Base-by-base conservation (phyloP, 2,329 filamentous ascomycete species). In the Aspergillus flavus region DNA sequence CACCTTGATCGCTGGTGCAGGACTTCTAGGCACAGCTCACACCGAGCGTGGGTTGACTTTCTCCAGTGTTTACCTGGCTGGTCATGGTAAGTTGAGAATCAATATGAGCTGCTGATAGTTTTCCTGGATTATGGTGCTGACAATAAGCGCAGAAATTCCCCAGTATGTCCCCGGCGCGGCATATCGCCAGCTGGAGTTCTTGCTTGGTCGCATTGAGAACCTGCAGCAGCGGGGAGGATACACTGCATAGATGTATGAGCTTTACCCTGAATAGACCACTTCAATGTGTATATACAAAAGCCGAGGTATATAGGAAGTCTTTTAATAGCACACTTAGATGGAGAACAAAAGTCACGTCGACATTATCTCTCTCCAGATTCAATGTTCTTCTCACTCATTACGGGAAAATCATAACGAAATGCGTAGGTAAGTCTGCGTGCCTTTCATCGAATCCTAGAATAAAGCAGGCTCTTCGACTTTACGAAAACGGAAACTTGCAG, bases 41-140 rank as follows among this genome's bases (percentile, higher is more conserved):
- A 89, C 87, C 0, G 93, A 96, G 81, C 84, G 92, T 48, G 91
- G 91, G 0, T 78, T 96, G 54, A 95, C 91, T 0, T 91, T 87
- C 67, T 87, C 88, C 3, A 85, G 84, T 23, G 82, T 92, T 53
- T 82, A 86, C 58, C 73, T 90, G 16, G 82, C 85, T 1, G 92
- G 92, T 0, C 92, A 94, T 75, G 70, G 69, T 69, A 55, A 56
- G 67, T 64, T 12, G 16, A 12, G 21, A 14, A 16, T 28, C 32
- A 2, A 36, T 36, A 34, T 36, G 1, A 12, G n/a, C 10, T 30
- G 16, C n/a, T 50, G 23, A 3, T 28, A 7, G 9, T 11, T 26
- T 16, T 87, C 4, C 82, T 82, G 28, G 80, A 90, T 56, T 80
- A 85, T 52, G 72, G 89, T 23, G 80, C 83, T 1, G 90, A 90